Conservation (phyloP, 371 early-diverging fungal genomes). For the Phascolomyces articulosus region DNA sequence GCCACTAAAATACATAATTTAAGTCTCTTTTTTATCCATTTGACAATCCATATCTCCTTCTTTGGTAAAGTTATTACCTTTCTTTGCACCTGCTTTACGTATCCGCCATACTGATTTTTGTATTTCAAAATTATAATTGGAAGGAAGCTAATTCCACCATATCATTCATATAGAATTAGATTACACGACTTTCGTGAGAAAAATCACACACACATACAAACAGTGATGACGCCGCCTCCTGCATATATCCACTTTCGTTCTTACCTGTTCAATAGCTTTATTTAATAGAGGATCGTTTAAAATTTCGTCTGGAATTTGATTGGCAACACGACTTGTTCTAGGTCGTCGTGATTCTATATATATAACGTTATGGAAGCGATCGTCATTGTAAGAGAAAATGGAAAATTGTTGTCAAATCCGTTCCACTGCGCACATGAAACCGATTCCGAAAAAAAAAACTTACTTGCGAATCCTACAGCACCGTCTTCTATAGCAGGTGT, state of each 20-base stretch:
- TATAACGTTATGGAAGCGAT: neutral
- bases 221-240: neutral
- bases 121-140: slow-evolving; percentile 99
- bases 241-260: neutral
- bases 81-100: slow-evolving; percentile 74
- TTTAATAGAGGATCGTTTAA: slow-evolving; percentile 79
- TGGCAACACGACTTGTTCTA: slow-evolving; percentile 54
- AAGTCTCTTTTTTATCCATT: neutral
- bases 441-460: neutral
- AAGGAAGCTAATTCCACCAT: slow-evolving; percentile 84
- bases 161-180: too few relatives aligned
- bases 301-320: slow-evolving; percentile 88
- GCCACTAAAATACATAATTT: slow-evolving; percentile 74
- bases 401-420: too few relatives aligned
- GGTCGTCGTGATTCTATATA: slow-evolving; percentile 25
- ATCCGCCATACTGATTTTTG: slow-evolving; percentile 97
- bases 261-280: slow-evolving; percentile 77
- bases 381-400: neutral
- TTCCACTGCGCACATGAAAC: too few relatives aligned
- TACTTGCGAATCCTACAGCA: slow-evolving; percentile 55
- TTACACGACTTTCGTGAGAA: neutral
- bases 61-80: slow-evolving; percentile 60
- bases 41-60: too few relatives aligned
- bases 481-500: slow-evolving; percentile 58
- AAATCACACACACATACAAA: neutral